These are phyloP conservation scores for Candida manassasensis DNA, from an alignment of 805 yeast species.

Conservation along the genomic window DNA sequence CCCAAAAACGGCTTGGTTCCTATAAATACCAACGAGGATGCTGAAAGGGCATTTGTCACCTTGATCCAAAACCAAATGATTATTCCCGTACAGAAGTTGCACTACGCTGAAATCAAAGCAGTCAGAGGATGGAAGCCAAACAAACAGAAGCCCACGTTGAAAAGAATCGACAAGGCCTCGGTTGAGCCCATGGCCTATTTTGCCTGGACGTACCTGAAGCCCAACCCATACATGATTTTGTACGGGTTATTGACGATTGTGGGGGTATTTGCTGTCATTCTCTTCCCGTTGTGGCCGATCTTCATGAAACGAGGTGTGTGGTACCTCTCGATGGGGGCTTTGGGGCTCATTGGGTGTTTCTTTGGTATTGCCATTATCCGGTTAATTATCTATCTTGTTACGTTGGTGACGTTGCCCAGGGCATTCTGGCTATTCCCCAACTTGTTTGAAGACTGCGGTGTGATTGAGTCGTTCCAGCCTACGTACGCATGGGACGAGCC, in stretches of 20 bases:
- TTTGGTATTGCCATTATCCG: slow-evolving; percentile 77
- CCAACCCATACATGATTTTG: slow-evolving; percentile 58
- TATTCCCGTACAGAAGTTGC: slow-evolving; percentile 71
- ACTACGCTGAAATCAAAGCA: slow-evolving; percentile 59
- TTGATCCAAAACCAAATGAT: slow-evolving; percentile 72
- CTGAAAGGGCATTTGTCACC: slow-evolving; percentile 56
- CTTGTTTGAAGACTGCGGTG: slow-evolving; percentile 91
- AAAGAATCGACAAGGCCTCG: slow-evolving; percentile 51
- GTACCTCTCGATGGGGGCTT: slow-evolving; percentile 73
- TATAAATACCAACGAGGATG: slow-evolving; percentile 45
- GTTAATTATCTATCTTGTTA: slow-evolving; percentile 59
- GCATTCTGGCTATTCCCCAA: slow-evolving; percentile 98
- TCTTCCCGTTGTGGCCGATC: slow-evolving; percentile 94
- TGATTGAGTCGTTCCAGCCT: slow-evolving; percentile 87
- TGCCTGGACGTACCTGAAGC: slow-evolving; percentile 77
- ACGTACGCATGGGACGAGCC: slow-evolving; percentile 75
- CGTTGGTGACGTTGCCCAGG: slow-evolving; percentile 53
- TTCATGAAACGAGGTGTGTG: slow-evolving; percentile 88
- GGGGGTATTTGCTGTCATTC: slow-evolving; percentile 56
- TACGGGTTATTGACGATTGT: slow-evolving; percentile 64
- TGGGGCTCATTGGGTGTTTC: slow-evolving; percentile 71
- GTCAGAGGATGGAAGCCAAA: slow-evolving; percentile 56
- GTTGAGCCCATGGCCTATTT: slow-evolving; percentile 66
- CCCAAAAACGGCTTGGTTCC: slow-evolving; percentile 44
- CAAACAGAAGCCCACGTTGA: slow-evolving; percentile 58